phyloP scores from a whole-genome alignment of 2,329 filamentous ascomycete species.

The Fusarium illudens region DNA sequence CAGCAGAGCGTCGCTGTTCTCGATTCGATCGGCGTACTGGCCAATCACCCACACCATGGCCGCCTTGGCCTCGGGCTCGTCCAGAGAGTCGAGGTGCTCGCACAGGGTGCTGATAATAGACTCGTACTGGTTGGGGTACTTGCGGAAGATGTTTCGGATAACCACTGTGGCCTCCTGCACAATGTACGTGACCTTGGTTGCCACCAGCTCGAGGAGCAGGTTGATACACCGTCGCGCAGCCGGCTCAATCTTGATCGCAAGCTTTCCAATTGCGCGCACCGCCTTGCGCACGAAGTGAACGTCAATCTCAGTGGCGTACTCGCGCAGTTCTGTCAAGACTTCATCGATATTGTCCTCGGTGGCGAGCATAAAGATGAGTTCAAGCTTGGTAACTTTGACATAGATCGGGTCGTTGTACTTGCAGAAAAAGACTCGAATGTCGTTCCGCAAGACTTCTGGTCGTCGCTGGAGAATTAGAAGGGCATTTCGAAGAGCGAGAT shows the following conservation, averaged over 20 bases:
- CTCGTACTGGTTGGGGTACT: slow-evolving; percentile 99
- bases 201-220: slow-evolving; percentile 88
- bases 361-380: slow-evolving; percentile 98
- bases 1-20: slow-evolving; percentile 91
- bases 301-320: slow-evolving; percentile 98
- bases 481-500: slow-evolving; percentile 91
- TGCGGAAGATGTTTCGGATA: slow-evolving; percentile 98
- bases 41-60: slow-evolving; percentile 99
- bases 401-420: slow-evolving; percentile 99
- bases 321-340: slow-evolving; percentile 90
- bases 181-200: slow-evolving; percentile 98
- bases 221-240: slow-evolving; percentile 92
- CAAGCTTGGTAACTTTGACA: slow-evolving; percentile 98
- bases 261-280: slow-evolving; percentile 94
- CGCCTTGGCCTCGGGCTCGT: slow-evolving; percentile 97
- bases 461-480: slow-evolving; percentile 91
- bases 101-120: slow-evolving; percentile 96
- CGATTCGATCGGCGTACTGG: slow-evolving; percentile 95
- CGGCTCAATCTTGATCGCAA: slow-evolving; percentile 98
- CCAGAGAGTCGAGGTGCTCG: slow-evolving; percentile 93
- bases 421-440: slow-evolving; percentile 99
- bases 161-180: slow-evolving; percentile 99
- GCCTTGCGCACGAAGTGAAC: slow-evolving; percentile 99
- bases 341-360: slow-evolving; percentile 95
- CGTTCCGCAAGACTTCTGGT: slow-evolving; percentile 92